Conservation (phyloP, 1,284 basidiomycete genomes). For the Apiotrichum laibachii region DNA sequence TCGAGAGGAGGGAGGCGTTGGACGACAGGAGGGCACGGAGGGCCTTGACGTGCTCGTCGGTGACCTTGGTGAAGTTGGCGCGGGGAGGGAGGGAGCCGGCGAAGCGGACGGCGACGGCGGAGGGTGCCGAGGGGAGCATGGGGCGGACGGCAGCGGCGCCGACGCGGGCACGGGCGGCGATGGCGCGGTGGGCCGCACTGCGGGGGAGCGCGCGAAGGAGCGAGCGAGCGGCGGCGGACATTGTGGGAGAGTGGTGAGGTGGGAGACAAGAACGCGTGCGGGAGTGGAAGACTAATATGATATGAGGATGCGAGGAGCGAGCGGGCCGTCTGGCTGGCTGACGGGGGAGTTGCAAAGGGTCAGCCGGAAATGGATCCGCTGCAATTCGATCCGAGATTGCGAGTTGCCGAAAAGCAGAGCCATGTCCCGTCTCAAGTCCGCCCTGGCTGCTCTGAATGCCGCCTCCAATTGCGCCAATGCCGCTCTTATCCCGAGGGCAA, state of each 20-base stretch:
- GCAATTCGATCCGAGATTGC: constrained; percentile 6
- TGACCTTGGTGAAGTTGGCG: constrained; percentile 52
- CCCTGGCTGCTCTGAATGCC: too few species aligned
- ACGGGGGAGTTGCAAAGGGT: neutral
- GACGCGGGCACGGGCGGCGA: constrained; percentile 13
- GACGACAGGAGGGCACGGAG: constrained; percentile 54
- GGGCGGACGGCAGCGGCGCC: neutral
- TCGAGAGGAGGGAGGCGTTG: constrained; percentile 54
- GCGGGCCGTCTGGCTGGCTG: neutral
- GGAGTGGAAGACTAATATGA: neutral
- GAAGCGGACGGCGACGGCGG: constrained; percentile 20
- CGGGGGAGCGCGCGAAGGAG: constrained; percentile 17
- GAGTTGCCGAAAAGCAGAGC: neutral
- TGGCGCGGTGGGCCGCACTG: constrained; percentile 7
- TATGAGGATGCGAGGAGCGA: neutral
- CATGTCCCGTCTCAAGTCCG: too few species aligned
- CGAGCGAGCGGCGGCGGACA: constrained; percentile 23
- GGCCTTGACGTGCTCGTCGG: constrained; percentile 52
- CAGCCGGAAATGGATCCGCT: neutral
- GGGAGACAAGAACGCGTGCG: neutral
- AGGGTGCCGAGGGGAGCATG: neutral
- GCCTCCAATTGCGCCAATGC: neutral
- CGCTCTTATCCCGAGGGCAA: neutral
- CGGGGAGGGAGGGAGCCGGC: constrained; percentile 48
- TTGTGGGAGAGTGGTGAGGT: constrained; percentile 1